These are phyloP conservation scores for Osmanthus fragrans DNA, from an alignment of 257 asterid genomes.

Conservation along the genomic window DNA sequence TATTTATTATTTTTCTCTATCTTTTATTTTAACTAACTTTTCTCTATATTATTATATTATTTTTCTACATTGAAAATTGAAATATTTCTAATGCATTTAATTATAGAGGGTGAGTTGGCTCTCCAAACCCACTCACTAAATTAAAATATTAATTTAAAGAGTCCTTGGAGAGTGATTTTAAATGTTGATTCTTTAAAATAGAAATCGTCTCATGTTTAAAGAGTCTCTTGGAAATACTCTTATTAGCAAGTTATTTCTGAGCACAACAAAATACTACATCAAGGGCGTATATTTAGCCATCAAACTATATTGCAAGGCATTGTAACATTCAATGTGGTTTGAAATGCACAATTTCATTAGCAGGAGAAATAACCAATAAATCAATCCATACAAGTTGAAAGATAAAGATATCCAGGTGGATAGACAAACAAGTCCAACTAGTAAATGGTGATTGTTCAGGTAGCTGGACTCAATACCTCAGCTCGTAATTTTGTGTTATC, in stretches of 20 bases:
- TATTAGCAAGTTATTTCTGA: neutral
- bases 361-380: neutral
- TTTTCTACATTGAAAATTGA: too few relatives aligned
- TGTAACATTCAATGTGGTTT: conserved; percentile 7
- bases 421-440: neutral
- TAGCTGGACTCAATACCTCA: conserved; percentile 48
- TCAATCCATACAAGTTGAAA: conserved; percentile 15
- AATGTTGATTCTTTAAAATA: too few relatives aligned
- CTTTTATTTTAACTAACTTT: too few relatives aligned
- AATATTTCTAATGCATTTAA: too few relatives aligned
- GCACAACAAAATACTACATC: neutral
- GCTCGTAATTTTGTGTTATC: conserved; percentile 54
- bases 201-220: too few relatives aligned
- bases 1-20: too few relatives aligned
- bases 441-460: conserved; percentile 3
- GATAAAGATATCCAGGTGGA: conserved; percentile 15
- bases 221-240: too few relatives aligned
- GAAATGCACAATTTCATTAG: conserved; percentile 9
- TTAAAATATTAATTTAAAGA: too few relatives aligned
- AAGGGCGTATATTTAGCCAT: conserved; percentile 2
- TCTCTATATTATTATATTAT: too few relatives aligned
- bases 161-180: too few relatives aligned
- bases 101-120: too few relatives aligned
- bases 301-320: conserved; percentile 16
- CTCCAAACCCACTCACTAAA: too few relatives aligned